phyloP scores from a whole-genome alignment of 2,329 filamentous ascomycete species.

The Paecilomyces sp. region DNA sequence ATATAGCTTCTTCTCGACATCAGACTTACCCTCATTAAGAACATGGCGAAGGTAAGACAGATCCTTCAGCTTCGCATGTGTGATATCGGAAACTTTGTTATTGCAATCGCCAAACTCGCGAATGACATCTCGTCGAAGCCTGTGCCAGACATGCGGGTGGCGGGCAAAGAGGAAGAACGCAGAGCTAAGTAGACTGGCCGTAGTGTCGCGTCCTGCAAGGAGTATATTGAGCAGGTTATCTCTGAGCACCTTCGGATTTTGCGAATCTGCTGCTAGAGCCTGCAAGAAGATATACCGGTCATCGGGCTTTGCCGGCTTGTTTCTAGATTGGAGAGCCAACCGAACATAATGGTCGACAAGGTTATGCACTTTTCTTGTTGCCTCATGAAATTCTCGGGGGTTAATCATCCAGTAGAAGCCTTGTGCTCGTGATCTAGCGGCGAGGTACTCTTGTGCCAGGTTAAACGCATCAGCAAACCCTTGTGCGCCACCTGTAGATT shows the following conservation, averaged over 20 bases:
- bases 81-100: slow-evolving; percentile 29
- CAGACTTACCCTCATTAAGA: slow-evolving; percentile 26
- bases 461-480: slow-evolving; percentile 33
- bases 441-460: slow-evolving; percentile 23
- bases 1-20: no score
- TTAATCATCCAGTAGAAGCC: slow-evolving; percentile 32
- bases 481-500: slow-evolving; percentile 23
- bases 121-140: slow-evolving; percentile 28
- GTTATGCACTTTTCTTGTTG: slow-evolving; percentile 36
- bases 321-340: slow-evolving; percentile 31
- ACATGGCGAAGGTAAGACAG: slow-evolving; percentile 33
- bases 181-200: slow-evolving; percentile 38
- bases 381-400: slow-evolving; percentile 32
- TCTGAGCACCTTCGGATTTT: slow-evolving; percentile 39
- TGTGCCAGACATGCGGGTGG: slow-evolving; percentile 27
- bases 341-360: slow-evolving; percentile 46
- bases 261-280: slow-evolving; percentile 39
- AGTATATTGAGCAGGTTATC: slow-evolving; percentile 46
- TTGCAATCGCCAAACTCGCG: slow-evolving; percentile 36
- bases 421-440: slow-evolving; percentile 20
- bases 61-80: slow-evolving; percentile 36
- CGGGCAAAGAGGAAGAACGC: slow-evolving; percentile 42
- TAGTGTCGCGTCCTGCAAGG: slow-evolving; percentile 48
- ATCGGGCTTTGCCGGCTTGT: slow-evolving; percentile 20
- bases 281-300: slow-evolving; percentile 44